A percentile compares a stretch with the other conserved stretches of the same genome.
Evolutionary conservation across 371 early-diverging fungal genomes (phyloP).

Genomic region (Haplosporangium sp.): DNA sequence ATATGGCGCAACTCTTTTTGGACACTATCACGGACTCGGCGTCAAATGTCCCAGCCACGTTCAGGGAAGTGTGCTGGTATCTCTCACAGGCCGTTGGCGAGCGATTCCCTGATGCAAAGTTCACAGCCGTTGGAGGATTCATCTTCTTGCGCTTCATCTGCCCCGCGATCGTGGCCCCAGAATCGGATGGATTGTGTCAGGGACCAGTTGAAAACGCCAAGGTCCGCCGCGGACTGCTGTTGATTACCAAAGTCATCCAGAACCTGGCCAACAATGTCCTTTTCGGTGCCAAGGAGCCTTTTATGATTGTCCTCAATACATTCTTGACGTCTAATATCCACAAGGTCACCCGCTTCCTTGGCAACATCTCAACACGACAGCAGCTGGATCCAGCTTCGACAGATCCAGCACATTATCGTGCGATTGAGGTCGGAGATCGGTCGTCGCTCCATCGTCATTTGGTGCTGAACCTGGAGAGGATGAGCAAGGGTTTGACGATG

Average conservation of each 20-base stretch:
- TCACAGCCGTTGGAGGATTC: slow-evolving; percentile 93
- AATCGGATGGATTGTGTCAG: slow-evolving; percentile 68
- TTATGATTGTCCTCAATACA: slow-evolving; percentile 89
- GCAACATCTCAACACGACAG: slow-evolving; percentile 64
- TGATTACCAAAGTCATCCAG: slow-evolving; percentile 95
- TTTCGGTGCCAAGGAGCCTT: slow-evolving; percentile 93
- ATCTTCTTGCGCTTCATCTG: slow-evolving; percentile 96
- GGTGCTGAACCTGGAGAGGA: slow-evolving; percentile 77
- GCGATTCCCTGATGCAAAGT: slow-evolving; percentile 88
- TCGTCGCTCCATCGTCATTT: slow-evolving; percentile 74
- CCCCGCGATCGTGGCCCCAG: slow-evolving; percentile 94
- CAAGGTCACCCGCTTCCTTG: slow-evolving; percentile 70
- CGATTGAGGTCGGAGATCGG: slow-evolving; percentile 71
- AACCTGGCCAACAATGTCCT: slow-evolving; percentile 94
- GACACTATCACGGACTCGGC: slow-evolving; percentile 86
- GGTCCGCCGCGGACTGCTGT: slow-evolving; percentile 86
- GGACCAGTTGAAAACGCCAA: slow-evolving; percentile 68
- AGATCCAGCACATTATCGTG: slow-evolving; percentile 55
- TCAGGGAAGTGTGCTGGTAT: slow-evolving; percentile 86
- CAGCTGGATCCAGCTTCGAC: slow-evolving; percentile 45
- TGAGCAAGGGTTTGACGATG: slow-evolving; percentile 71
- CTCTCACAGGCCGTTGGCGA: slow-evolving; percentile 81
- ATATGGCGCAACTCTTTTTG: slow-evolving; percentile 81
- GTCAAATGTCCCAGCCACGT: slow-evolving; percentile 72
- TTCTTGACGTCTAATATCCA: slow-evolving; percentile 83